Conservation (phyloP, 2,329 filamentous ascomycete species). For the Bipolaris victoriae region DNA sequence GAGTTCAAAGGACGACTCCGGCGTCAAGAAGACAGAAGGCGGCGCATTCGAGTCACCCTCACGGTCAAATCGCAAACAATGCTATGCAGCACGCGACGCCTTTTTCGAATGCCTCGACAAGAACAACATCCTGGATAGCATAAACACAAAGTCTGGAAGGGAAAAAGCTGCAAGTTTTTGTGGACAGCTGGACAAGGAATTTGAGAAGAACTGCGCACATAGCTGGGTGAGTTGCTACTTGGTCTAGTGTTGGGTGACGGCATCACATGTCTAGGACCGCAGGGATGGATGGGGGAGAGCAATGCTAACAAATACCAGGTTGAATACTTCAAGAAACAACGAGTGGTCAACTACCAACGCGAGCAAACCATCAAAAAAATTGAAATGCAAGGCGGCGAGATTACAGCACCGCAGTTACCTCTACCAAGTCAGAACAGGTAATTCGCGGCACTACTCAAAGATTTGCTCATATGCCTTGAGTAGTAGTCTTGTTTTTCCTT, state of each 20-base stretch:
- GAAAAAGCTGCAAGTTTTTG: constrained; percentile 60
- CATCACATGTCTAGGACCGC: not conserved
- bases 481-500: not conserved
- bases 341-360: constrained; percentile 90
- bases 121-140: constrained; percentile 78
- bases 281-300: not conserved
- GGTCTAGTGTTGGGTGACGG: not conserved
- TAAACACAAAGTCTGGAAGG: constrained; percentile 63
- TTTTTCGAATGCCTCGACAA: constrained; percentile 90
- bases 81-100: constrained; percentile 87
- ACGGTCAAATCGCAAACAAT: constrained; percentile 77
- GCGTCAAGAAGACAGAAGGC: constrained; percentile 53
- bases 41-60: constrained; percentile 78
- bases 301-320: constrained; percentile 62
- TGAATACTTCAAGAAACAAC: constrained; percentile 96
- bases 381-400: constrained; percentile 52
- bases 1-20: constrained; percentile 44
- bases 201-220: constrained; percentile 83
- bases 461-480: not conserved
- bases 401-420: constrained; percentile 43
- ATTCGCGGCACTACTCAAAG: not conserved
- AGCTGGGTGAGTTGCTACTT: constrained; percentile 75
- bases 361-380: constrained; percentile 64
- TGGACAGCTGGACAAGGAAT: constrained; percentile 64
- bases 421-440: constrained; percentile 29